These are phyloP conservation scores for Fusarium albosuccineum DNA, from an alignment of 2,329 filamentous ascomycete species.

Conservation along the genomic window DNA sequence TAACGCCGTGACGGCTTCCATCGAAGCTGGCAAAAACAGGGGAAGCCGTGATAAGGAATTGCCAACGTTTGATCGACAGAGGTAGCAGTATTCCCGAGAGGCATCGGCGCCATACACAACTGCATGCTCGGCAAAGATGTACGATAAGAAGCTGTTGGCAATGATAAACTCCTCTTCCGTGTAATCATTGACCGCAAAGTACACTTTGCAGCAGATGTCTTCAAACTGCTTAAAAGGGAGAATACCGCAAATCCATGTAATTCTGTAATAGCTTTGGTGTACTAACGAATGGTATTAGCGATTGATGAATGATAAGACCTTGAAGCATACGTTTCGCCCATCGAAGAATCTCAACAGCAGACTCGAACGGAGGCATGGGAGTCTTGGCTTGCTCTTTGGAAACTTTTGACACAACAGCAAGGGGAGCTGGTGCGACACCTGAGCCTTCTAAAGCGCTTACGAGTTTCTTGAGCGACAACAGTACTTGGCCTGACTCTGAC, in stretches of 20 bases:
- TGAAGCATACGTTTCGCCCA: slow-evolving; percentile 50
- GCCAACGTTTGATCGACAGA: slow-evolving; percentile 47
- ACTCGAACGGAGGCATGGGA: slow-evolving; percentile 47
- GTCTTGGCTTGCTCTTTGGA: neutral
- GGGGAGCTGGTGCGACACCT: neutral
- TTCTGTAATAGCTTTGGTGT: slow-evolving; percentile 42
- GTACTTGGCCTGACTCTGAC: neutral
- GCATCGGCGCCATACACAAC: slow-evolving; percentile 38
- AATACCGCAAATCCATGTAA: slow-evolving; percentile 50
- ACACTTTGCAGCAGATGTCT: slow-evolving; percentile 51
- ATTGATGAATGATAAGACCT: rapidly evolving
- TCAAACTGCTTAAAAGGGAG: slow-evolving; percentile 50
- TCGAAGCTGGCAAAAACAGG: slow-evolving; percentile 49
- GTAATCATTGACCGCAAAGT: slow-evolving; percentile 52
- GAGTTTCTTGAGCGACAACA: slow-evolving; percentile 27
- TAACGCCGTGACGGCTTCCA: slow-evolving; percentile 52
- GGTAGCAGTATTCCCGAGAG: slow-evolving; percentile 42
- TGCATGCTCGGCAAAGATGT: slow-evolving; percentile 51
- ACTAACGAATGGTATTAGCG: slow-evolving; percentile 29
- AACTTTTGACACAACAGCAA: no score
- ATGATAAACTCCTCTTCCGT: slow-evolving; percentile 51
- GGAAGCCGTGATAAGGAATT: slow-evolving; percentile 45
- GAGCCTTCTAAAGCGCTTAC: slow-evolving; percentile 8
- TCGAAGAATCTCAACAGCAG: slow-evolving; percentile 44
- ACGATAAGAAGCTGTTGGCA: slow-evolving; percentile 53